phyloP scores from a whole-genome alignment of 2,329 filamentous ascomycete species.

The Gnomoniopsis smithogilvyi region DNA sequence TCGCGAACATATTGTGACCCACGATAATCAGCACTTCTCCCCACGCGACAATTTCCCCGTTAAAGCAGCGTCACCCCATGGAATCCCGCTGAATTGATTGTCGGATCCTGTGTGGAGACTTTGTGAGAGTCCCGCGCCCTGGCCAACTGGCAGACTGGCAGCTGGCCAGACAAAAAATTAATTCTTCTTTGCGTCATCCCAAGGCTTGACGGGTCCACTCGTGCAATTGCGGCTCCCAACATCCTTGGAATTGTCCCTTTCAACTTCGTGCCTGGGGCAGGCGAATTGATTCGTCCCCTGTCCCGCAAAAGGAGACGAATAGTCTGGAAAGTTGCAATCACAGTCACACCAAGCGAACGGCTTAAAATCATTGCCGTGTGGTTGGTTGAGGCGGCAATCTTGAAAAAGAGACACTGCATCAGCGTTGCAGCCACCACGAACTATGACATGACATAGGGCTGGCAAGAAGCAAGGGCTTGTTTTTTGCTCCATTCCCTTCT shows the following conservation, averaged over 20 bases:
- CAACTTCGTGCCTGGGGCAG: neutral
- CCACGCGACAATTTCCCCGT: constrained; percentile 15
- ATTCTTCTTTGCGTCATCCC: neutral
- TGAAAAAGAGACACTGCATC: neutral
- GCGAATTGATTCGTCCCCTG: no score
- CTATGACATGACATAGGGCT: constrained; percentile 3
- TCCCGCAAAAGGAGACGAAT: neutral
- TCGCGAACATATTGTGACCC: constrained; percentile 1
- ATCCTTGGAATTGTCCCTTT: neutral
- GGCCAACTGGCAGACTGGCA: neutral
- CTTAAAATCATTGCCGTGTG: neutral
- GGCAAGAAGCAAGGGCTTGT: neutral
- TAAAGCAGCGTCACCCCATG: constrained; percentile 5
- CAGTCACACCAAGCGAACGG: neutral
- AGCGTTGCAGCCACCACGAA: neutral
- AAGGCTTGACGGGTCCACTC: neutral
- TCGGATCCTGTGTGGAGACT: neutral
- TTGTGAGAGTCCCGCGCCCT: neutral
- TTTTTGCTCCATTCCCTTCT: no score
- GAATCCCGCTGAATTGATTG: neutral
- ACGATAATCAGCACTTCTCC: neutral
- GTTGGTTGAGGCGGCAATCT: neutral
- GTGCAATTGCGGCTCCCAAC: neutral
- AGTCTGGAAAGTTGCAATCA: neutral
- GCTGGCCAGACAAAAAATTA: neutral